Percentiles rank a stretch among this genome's conserved stretches.
Conservation (phyloP, 2,329 filamentous ascomycete genomes). For the Fusarium sp. region DNA sequence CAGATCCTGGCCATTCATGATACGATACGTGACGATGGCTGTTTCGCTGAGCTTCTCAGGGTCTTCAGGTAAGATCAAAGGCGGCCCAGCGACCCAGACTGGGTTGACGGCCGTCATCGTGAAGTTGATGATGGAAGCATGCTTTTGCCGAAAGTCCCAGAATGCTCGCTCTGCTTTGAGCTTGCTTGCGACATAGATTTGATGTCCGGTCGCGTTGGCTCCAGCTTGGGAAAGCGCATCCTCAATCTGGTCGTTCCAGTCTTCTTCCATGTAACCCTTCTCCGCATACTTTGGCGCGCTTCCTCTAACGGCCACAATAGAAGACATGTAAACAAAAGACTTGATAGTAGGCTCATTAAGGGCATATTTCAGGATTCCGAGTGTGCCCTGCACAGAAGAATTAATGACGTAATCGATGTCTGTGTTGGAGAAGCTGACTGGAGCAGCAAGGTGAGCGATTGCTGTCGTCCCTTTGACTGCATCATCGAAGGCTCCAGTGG, state of each 20-base stretch:
- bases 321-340: constrained; percentile 19
- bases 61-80: constrained; percentile 6
- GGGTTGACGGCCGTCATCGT: constrained; percentile 25
- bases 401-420: constrained; percentile 21
- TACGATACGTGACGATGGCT: constrained; percentile 16
- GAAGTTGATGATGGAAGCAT: background rate
- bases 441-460: constrained; percentile 12
- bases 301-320: constrained; percentile 6
- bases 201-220: constrained; percentile 1
- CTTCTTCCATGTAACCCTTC: constrained; percentile 8
- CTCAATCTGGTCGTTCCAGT: constrained; percentile 24
- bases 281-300: background rate
- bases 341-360: background rate
- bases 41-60: constrained; percentile 25
- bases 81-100: constrained; percentile 14
- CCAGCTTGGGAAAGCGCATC: background rate
- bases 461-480: background rate
- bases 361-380: constrained; percentile 2
- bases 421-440: constrained; percentile 13
- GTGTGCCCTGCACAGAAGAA: constrained; percentile 9
- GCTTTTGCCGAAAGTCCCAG: constrained; percentile 7
- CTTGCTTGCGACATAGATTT: constrained; percentile 21
- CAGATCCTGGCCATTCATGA: constrained; percentile 16
- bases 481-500: constrained; percentile 2
- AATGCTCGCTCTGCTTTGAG: constrained; percentile 21